Percentiles rank a stretch among this genome's conserved stretches.
phyloP scores from a whole-genome alignment of 306 rosid species.

The Vicia faba region DNA sequence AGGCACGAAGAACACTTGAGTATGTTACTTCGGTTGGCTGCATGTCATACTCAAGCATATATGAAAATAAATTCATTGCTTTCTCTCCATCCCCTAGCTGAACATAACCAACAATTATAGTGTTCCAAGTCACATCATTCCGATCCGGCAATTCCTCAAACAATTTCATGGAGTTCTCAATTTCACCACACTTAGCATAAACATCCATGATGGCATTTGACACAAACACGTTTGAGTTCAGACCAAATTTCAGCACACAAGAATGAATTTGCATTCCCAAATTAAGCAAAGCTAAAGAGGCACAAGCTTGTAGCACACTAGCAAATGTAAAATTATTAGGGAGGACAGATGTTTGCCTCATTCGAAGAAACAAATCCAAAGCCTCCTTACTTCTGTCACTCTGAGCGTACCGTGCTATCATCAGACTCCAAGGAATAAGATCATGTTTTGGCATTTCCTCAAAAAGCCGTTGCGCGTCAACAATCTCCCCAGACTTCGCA shows the following conservation, averaged over 20 bases:
- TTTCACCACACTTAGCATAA: slow-evolving; percentile 20
- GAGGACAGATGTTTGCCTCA: slow-evolving; percentile 12
- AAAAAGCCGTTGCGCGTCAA: background rate
- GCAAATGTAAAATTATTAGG: slow-evolving; percentile 24
- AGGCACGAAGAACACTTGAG: slow-evolving; percentile 18
- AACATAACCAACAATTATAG: slow-evolving; percentile 10
- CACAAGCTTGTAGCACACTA: slow-evolving; percentile 22
- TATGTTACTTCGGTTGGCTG: slow-evolving; percentile 14
- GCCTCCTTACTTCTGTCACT: slow-evolving; percentile 7
- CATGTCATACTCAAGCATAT: slow-evolving; percentile 10
- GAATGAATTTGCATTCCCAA: slow-evolving; percentile 11
- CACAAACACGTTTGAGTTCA: slow-evolving; percentile 16
- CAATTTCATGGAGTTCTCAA: slow-evolving; percentile 14
- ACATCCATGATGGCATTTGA: slow-evolving; percentile 16
- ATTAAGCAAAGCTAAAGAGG: slow-evolving; percentile 3
- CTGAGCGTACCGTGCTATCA: slow-evolving; percentile 11
- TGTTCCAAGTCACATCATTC: slow-evolving; percentile 24
- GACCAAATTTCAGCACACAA: slow-evolving; percentile 10
- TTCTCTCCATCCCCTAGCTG: slow-evolving; percentile 21
- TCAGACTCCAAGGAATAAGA: slow-evolving; percentile 17
- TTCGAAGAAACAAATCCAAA: slow-evolving; percentile 11
- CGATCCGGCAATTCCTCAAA: slow-evolving; percentile 8
- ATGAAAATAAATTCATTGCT: slow-evolving; percentile 4
- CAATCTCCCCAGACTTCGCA: slow-evolving; percentile 15
- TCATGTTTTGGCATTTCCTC: slow-evolving; percentile 18